phyloP scores from a whole-genome alignment of 139 green algal genomes.

The Closterium sp. region DNA sequence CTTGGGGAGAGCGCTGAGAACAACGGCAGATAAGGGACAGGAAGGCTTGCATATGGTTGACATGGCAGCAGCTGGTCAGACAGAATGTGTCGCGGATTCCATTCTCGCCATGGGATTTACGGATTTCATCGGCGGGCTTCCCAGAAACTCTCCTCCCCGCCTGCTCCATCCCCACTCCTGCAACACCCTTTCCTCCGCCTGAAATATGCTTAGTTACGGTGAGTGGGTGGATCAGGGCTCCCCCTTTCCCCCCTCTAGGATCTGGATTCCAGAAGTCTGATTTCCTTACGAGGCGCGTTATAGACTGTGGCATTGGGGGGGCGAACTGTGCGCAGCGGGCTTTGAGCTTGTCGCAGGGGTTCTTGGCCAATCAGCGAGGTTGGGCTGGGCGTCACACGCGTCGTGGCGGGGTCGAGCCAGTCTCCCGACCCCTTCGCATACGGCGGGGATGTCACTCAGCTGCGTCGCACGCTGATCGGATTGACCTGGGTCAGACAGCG shows the following conservation, averaged over 20 bases:
- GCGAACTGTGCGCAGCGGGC: neutral
- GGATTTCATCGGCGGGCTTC: neutral
- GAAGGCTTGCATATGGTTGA: neutral
- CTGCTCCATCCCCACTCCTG: neutral
- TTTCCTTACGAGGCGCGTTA: neutral
- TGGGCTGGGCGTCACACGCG: neutral
- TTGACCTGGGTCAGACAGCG: neutral
- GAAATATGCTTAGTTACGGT: too few relatives aligned
- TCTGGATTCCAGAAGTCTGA: neutral
- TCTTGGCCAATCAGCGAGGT: neutral
- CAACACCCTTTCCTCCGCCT: too few relatives aligned
- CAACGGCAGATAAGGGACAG: neutral
- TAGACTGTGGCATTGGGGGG: too few relatives aligned
- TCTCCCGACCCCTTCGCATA: neutral
- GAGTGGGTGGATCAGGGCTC: too few relatives aligned
- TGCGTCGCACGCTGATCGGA: neutral
- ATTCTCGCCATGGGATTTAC: neutral
- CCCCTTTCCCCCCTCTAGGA: too few relatives aligned
- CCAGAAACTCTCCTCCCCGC: neutral
- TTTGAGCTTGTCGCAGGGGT: neutral
- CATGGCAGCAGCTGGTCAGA: too few relatives aligned
- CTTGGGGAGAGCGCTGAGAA: neutral
- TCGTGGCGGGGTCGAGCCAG: neutral
- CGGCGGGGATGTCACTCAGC: neutral
- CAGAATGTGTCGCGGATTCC: neutral